Percentiles rank a stretch among this genome's conserved stretches.
Conservation (phyloP, 2,329 filamentous ascomycete species). For the Trichoderma harzianum region DNA sequence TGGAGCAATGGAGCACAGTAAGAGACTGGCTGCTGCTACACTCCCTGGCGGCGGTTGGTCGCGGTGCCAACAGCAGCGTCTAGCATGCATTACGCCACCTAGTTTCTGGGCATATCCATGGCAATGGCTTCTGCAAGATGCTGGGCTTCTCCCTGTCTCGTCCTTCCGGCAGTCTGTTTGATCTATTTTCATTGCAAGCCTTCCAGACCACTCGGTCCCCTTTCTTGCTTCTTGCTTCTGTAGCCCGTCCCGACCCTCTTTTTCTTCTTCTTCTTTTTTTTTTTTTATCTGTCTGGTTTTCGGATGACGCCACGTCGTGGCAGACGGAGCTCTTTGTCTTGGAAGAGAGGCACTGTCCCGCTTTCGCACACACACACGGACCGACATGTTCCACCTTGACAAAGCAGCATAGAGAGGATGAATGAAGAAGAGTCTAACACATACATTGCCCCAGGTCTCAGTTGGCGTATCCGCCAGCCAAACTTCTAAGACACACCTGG, state of each 20-base stretch:
- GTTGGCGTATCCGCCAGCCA: not conserved
- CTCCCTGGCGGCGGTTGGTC: constrained; percentile 3
- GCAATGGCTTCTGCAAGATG: not conserved
- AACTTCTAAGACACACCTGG: not conserved
- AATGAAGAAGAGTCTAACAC: constrained; percentile 14
- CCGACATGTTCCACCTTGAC: not conserved
- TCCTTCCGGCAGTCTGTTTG: not conserved
- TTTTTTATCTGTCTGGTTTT: not conserved
- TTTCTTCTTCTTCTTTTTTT: not conserved
- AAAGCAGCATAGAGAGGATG: not conserved
- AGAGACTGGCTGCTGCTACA: not conserved
- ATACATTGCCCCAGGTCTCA: constrained; percentile 13
- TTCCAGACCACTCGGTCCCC: not conserved
- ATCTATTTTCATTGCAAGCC: not conserved
- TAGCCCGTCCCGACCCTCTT: not conserved
- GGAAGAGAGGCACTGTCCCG: constrained; percentile 8
- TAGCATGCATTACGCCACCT: not conserved
- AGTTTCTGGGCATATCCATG: not conserved
- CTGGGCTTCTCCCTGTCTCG: not conserved
- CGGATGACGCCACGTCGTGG: not conserved
- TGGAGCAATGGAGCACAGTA: constrained; percentile 1
- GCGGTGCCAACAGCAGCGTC: constrained; percentile 10
- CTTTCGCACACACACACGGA: constrained; percentile 9
- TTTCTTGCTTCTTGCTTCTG: not conserved
- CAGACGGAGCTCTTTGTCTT: not conserved